These are phyloP conservation scores for Isabelozyma heimii DNA, from an alignment of 805 yeast genomes.

Conservation along the genomic window DNA sequence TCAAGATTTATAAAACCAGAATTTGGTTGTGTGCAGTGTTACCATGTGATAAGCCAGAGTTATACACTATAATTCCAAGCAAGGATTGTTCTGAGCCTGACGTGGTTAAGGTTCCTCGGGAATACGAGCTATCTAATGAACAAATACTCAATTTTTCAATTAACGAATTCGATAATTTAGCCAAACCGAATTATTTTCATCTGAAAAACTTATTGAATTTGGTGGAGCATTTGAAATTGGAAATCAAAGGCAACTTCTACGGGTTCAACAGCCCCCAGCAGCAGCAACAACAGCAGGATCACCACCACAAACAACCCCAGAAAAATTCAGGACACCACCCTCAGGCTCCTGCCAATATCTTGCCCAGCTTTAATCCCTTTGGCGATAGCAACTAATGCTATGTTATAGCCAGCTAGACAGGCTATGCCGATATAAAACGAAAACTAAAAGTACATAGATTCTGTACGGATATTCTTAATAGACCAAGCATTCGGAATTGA, in stretches of 20 bases:
- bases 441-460: not conserved
- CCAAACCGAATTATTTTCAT: slow-evolving; percentile 50
- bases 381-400: slow-evolving; percentile 3
- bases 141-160: slow-evolving; percentile 42
- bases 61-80: slow-evolving; percentile 15
- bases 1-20: slow-evolving; percentile 45
- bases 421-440: not conserved
- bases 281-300: not conserved
- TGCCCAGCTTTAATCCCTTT: slow-evolving; percentile 5
- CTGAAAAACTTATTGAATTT: slow-evolving; percentile 48
- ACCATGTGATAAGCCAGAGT: slow-evolving; percentile 36
- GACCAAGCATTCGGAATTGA: slow-evolving; percentile 1
- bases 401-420: not conserved
- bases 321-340: not conserved
- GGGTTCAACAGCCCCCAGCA: slow-evolving; percentile 27
- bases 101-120: slow-evolving; percentile 25
- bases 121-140: slow-evolving; percentile 38
- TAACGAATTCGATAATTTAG: slow-evolving; percentile 40
- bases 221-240: slow-evolving; percentile 42
- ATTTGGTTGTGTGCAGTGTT: slow-evolving; percentile 49
- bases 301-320: not conserved
- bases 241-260: slow-evolving; percentile 39
- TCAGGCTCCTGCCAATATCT: not conserved
- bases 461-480: not conserved
- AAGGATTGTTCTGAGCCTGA: slow-evolving; percentile 6